Evolutionary conservation across 192 early-diverging fungal species (phyloP), one percentile per base, ranked within the genome.

Genomic region (Spinellus fusiger): DNA sequence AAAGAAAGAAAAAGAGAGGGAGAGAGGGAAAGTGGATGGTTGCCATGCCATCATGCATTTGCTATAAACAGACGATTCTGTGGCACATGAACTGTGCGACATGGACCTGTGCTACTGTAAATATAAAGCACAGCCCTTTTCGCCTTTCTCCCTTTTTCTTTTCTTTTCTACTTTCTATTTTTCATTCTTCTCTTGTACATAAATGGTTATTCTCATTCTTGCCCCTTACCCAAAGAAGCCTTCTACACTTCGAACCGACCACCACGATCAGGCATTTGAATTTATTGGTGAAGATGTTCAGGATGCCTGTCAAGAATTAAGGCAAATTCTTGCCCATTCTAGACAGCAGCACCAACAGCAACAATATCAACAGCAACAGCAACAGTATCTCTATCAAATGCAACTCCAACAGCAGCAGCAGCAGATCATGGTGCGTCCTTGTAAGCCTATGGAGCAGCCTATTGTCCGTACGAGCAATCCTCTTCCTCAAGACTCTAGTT

Each of bases 201-300:
- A 33, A 25, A 57, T 35, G 59, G 32, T 16, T 20, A 52, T 52
- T 31, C 29, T 51, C 27, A 62, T 62, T 20, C 28, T 62, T 37
- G 51, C 61, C 26, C 61, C 61, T 5, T 52, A 50, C 25, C 61
- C 61, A 13, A 62, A 52, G 32, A 62, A 62, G 16, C 61, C 61
- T 40, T 54, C 51, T 31, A 12, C 37, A 8, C 25, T 51, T 5
- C 49, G 49, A 3, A 27, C 27, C 49, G n/a, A 44, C 35, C 13
- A 37, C 18, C 18, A 44, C 18, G 40, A 44, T 12, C 40, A 44
- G 40, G 10, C 20, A 10, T 38, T 7, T 23, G 16, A 46, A 8
- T 35, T 38, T 6, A 28, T 4, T 16, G 32, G 37, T 15, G 23
- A 52, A n/a, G 61, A 62, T 26, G 18, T 60, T 5, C 48, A 62